Base-by-base conservation (phyloP, 441 rosid genomes). In the Francoa sonchifolia region DNA sequence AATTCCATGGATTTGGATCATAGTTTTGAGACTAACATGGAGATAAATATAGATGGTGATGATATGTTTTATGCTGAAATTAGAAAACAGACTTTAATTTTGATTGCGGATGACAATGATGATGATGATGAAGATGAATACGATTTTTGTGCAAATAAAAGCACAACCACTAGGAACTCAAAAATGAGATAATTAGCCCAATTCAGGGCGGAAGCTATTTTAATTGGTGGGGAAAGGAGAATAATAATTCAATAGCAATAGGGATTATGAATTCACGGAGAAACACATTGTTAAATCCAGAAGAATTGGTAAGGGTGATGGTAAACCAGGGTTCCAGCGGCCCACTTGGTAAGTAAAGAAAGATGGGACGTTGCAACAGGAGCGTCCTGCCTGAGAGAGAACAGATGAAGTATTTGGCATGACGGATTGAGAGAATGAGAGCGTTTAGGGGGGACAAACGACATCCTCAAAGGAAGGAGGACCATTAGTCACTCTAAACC, bases 1-100 rank as follows among this genome's bases (percentile, higher is more conserved):
- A 10, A 15, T 21, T 0, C 35, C 33, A 34, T 35, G 42, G 42
- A 26, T 4, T 14, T 35, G 15, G 19, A 19, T 4, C 7, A 9
- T 13, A 27, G 13, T 31, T 20, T 19, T 19, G 12, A 30, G 11
- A 8, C 11, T 5, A 30, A 30, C 9, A 34, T 34, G 39, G n/a
- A 34, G 5, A 27, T 20, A 14, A 23, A n/a, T n/a, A 15, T 10
- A 14, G n/a, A 6, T 11, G 25, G 25, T 26, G 41, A 34, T 5
- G 48, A 51, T 51, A 16, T 29, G n/a, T 23, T 20, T 16, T 51
- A 30, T 7, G 56, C 56, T 1, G 48, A 51, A 15, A 26, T 51
- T 6, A 19, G 19, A 28, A 41, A 22, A 26, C 41, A 34, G 11
- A 41, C 42, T 17, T 17, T 51, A 8, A 19, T 8, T 2, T 21